Evolutionary conservation across 768 basidiomycete genomes (phyloP).

Genomic region (Dendrothele bispora): DNA sequence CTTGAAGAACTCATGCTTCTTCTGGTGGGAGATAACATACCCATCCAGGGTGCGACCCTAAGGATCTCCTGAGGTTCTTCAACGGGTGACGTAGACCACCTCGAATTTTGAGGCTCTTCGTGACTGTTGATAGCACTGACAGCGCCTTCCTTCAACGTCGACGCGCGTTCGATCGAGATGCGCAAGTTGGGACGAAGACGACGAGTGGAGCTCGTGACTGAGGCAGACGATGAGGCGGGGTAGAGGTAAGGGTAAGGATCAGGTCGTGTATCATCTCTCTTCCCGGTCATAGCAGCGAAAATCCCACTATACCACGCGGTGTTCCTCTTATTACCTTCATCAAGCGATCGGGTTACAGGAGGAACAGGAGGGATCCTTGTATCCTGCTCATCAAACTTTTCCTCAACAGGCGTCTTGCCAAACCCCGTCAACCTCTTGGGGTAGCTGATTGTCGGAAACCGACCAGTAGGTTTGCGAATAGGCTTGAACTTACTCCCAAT

Average conservation of each 20-base stretch:
- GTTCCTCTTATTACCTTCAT: conserved; percentile 12
- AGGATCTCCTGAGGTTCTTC: conserved; percentile 16
- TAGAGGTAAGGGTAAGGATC: no score
- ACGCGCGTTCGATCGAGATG: conserved; percentile 43
- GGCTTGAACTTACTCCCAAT: no score
- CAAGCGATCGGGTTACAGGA: conserved; percentile 10
- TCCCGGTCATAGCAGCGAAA: conserved; percentile 22
- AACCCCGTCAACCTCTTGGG: conserved; percentile 45
- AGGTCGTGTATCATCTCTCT: no score
- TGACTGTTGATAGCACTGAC: conserved; percentile 16
- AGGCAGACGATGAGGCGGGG: conserved; percentile 9
- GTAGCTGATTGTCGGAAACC: conserved; percentile 23
- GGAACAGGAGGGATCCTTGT: conserved; percentile 6
- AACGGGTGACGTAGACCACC: conserved; percentile 40
- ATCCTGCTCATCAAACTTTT: conserved; percentile 29
- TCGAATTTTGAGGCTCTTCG: conserved; percentile 28
- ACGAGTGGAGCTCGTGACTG: conserved; percentile 13
- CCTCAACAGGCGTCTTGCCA: conserved; percentile 39
- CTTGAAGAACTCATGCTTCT: conserved; percentile 10
- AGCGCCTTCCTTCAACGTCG: conserved; percentile 29
- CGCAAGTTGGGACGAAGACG: conserved; percentile 35
- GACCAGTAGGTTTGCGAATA: conserved; percentile 22
- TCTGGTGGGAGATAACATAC: conserved; percentile 26
- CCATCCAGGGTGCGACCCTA: conserved; percentile 31
- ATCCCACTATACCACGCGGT: conserved; percentile 28